Percentiles rank a stretch among this genome's conserved stretches.
phyloP scores from a whole-genome alignment of 345 rosid species.

The Eutrema yunnanense region DNA sequence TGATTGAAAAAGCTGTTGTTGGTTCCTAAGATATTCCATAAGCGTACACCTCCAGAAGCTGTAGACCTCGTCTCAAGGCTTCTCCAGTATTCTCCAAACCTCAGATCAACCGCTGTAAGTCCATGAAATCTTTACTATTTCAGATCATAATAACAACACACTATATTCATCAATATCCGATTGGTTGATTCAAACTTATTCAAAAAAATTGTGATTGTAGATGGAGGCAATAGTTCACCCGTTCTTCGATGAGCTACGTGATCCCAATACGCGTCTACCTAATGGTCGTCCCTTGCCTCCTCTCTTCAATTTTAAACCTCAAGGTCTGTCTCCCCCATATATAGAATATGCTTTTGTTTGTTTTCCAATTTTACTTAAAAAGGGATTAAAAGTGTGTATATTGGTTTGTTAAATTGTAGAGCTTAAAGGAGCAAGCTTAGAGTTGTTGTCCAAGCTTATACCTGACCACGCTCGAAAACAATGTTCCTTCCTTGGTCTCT shows the following conservation, averaged over 20 bases:
- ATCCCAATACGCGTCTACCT: conserved; percentile 64
- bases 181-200: background rate
- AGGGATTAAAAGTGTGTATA: background rate
- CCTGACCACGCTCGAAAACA: conserved; percentile 43
- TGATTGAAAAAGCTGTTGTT: background rate
- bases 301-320: conserved; percentile 45
- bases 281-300: conserved; percentile 77
- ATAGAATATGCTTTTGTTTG: background rate
- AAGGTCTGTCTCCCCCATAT: conserved; percentile 22
- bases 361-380: background rate
- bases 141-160: background rate
- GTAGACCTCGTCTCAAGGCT: conserved; percentile 60
- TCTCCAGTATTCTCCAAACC: conserved; percentile 61
- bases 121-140: background rate
- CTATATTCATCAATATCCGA: background rate
- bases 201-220: background rate
- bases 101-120: conserved; percentile 58
- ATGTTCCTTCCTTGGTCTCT: conserved; percentile 22
- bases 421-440: conserved; percentile 43
- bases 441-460: conserved; percentile 34
- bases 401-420: conserved; percentile 22
- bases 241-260: conserved; percentile 78
- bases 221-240: conserved; percentile 59
- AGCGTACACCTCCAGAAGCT: conserved; percentile 67
- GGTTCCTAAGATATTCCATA: conserved; percentile 47